Percentiles rank a stretch among this genome's conserved stretches.
Conservation (phyloP, 805 yeast species). For the Yamadazyma tumulicola region DNA sequence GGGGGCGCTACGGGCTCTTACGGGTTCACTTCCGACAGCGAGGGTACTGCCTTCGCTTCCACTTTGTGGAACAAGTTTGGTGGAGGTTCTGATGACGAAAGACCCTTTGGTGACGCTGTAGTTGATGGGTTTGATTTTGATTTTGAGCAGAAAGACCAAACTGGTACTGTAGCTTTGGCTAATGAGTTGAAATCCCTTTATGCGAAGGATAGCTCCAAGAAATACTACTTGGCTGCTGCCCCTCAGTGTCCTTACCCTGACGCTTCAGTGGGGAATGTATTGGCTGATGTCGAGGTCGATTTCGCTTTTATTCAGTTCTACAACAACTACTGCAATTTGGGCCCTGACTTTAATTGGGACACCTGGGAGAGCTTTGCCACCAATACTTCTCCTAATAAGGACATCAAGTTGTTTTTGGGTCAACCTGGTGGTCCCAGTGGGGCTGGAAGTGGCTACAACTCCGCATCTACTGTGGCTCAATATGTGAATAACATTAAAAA, state of each 20-base stretch:
- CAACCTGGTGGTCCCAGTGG: constrained; percentile 31
- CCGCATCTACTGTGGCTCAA: constrained; percentile 17
- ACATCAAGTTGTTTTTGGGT: constrained; percentile 31
- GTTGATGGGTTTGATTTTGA: constrained; percentile 85
- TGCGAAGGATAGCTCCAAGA: constrained; percentile 24
- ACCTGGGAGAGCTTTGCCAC: constrained; percentile 33
- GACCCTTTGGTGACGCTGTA: constrained; percentile 69
- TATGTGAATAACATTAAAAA: constrained; percentile 16
- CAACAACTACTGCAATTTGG: constrained; percentile 31
- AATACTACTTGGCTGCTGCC: constrained; percentile 31
- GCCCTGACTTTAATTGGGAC: constrained; percentile 30
- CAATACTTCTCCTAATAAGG: constrained; percentile 25
- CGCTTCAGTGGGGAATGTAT: constrained; percentile 30
- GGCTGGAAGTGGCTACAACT: constrained; percentile 34
- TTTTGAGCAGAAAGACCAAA: constrained; percentile 53
- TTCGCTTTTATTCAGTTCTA: constrained; percentile 40
- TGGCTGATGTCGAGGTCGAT: constrained; percentile 23
- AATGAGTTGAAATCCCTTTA: constrained; percentile 24
- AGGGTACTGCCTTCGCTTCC: constrained; percentile 55
- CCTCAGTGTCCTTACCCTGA: constrained; percentile 41
- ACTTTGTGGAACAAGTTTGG: constrained; percentile 40
- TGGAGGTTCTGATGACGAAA: constrained; percentile 28
- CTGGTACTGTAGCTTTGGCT: constrained; percentile 63
- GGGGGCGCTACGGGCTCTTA: constrained; percentile 48
- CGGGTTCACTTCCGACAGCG: constrained; percentile 35